Evolutionary conservation across 208 protist species (phyloP), one percentile per base, ranked within the genome.

Genomic region (Wallacemonas sp.): DNA sequence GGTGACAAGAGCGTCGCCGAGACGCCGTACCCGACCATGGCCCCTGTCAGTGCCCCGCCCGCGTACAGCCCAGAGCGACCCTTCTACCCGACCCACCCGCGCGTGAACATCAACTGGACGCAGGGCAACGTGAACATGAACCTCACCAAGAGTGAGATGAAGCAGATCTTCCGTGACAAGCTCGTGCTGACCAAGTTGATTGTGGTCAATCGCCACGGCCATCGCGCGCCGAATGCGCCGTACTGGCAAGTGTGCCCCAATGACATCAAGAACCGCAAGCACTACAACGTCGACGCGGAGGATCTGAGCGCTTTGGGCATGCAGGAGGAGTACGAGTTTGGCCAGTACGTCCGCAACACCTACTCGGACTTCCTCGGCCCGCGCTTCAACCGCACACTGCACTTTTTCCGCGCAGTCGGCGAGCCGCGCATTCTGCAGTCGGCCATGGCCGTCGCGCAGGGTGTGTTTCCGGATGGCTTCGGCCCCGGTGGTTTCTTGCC

Each of bases 341-440:
- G 88, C 0, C 62, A 77, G 42, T 92, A 85, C 63, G 22, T 94
- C 20, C 84, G 79, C 67, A 39, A 76, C 42, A 77, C 31, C 16
- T 94, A 90, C 67, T 31, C 45, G 63, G 63, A 59, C 67, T 89
- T 94, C 59, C 74, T 94, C 39, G 84, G 85, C 2, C 54, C 73
- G 26, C 80, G 79, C 18, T 94, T 92, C 64, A 90, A 94, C 70
- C 82, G 85, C 57, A 84, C 74, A 28, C 55, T 81, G 28, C 88
- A 94, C 68, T 90, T 86, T 70, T 86, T 94, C 65, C 88, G 82
- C 41, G 84, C 88, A 10, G 88, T 94, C 23, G 88, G 88, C n/a
- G 88, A 94, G 73, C 84, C 85, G 18, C 84, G 88, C 48, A 91
- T 92, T 61, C 66, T 94, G 59, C 88, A 94, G 69, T 94, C 88